Evolutionary conservation across 2,329 filamentous ascomycete species (phyloP).

Genomic region (Xylaria sp.): DNA sequence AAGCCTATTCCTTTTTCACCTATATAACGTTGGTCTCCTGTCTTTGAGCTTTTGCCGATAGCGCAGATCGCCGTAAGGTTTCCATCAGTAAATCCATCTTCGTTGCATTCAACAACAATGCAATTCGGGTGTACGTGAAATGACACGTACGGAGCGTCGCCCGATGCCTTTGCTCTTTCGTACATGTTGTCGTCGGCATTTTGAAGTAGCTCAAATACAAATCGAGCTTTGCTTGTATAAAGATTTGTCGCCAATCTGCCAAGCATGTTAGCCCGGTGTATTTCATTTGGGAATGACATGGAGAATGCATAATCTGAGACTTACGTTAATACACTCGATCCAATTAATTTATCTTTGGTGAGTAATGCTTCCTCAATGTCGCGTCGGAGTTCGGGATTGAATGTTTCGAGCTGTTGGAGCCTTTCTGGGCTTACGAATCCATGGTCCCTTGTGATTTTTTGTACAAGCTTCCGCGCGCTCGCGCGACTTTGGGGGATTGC

Average conservation of each 20-base stretch:
- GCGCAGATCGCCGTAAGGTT: slow-evolving; percentile 61
- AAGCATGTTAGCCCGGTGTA: neutral
- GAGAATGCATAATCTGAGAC: neutral
- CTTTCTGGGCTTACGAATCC: slow-evolving; percentile 20
- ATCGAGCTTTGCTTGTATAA: slow-evolving; percentile 58
- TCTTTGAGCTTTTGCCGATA: slow-evolving; percentile 60
- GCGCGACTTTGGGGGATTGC: slow-evolving; percentile 7
- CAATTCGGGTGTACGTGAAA: slow-evolving; percentile 53
- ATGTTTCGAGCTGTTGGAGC: slow-evolving; percentile 21
- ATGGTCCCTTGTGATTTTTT: slow-evolving; percentile 14
- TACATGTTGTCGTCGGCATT: slow-evolving; percentile 66
- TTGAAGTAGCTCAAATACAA: slow-evolving; percentile 65
- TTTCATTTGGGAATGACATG: no score
- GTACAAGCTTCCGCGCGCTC: slow-evolving; percentile 22
- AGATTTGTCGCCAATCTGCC: slow-evolving; percentile 56
- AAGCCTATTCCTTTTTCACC: slow-evolving; percentile 65
- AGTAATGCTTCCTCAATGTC: slow-evolving; percentile 18
- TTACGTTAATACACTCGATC: slow-evolving; percentile 23
- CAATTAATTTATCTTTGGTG: slow-evolving; percentile 19
- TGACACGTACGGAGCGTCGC: slow-evolving; percentile 48
- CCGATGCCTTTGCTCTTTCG: slow-evolving; percentile 35
- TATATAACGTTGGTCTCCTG: slow-evolving; percentile 55
- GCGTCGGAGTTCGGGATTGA: slow-evolving; percentile 3
- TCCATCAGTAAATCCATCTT: slow-evolving; percentile 57
- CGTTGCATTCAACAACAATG: slow-evolving; percentile 63